Evolutionary conservation across 768 basidiomycete species (phyloP).

Genomic region (Suillus spraguei): DNA sequence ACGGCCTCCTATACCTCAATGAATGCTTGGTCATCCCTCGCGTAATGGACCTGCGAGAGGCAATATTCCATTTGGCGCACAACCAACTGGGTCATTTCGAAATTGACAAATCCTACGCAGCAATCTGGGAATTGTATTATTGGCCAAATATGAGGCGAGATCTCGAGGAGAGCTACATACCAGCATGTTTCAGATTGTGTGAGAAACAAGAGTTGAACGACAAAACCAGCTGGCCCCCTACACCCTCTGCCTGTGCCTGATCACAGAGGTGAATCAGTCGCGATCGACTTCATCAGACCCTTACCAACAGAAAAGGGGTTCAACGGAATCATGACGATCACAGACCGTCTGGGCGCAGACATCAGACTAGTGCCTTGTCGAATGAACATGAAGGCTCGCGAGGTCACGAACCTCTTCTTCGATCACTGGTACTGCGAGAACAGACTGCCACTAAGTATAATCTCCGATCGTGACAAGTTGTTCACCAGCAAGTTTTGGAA

Average conservation of each 20-base stretch:
- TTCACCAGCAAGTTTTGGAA: conserved; percentile 32
- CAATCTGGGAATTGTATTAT: conserved; percentile 27
- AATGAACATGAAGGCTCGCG: conserved; percentile 17
- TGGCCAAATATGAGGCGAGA: conserved; percentile 16
- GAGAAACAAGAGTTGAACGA: conserved; percentile 34
- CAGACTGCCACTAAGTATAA: conserved; percentile 30
- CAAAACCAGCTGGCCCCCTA: conserved; percentile 27
- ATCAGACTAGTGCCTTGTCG: conserved; percentile 11
- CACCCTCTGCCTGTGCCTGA: conserved; percentile 16
- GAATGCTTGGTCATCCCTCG: too few species aligned
- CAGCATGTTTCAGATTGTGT: conserved; percentile 30
- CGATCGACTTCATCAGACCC: conserved; percentile 40
- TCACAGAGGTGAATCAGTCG: conserved; percentile 22
- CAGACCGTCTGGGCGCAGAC: conserved; percentile 13
- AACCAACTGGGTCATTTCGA: too few species aligned
- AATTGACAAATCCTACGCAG: conserved; percentile 34
- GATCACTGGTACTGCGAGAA: conserved; percentile 34
- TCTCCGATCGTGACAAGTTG: conserved; percentile 29
- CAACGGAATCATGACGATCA: conserved; percentile 30
- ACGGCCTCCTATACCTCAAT: too few species aligned
- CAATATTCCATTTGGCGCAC: too few species aligned
- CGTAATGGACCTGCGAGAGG: too few species aligned
- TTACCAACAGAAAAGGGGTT: conserved; percentile 33
- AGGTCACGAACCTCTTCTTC: conserved; percentile 26
- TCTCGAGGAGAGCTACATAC: conserved; percentile 13